phyloP scores from a whole-genome alignment of 1,139 yeast genomes.

The Magnusiomyces fungicola region DNA sequence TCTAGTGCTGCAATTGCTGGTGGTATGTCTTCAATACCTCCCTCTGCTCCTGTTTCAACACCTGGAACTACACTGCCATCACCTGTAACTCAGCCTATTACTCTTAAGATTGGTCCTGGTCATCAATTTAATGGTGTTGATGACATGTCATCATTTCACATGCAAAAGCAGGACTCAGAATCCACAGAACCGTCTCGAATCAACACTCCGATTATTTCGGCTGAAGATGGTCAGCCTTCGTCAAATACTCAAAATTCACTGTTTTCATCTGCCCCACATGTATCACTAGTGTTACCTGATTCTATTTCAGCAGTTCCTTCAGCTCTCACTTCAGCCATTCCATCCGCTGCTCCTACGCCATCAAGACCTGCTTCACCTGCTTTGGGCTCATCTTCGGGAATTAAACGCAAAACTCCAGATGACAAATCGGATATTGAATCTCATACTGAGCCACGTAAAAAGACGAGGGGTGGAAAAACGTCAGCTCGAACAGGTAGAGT shows the following conservation, averaged over 20 bases:
- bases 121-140: not conserved
- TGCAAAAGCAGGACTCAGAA: not conserved
- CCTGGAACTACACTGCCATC: constrained; percentile 10
- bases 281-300: not conserved
- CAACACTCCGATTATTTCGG: not conserved
- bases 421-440: not conserved
- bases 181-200: not conserved
- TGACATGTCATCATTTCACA: not conserved
- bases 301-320: not conserved
- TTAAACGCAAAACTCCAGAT: not conserved
- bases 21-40: not conserved
- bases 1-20: not conserved
- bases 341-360: constrained; percentile 3
- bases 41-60: constrained; percentile 1
- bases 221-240: not conserved
- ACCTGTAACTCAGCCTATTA: constrained; percentile 5
- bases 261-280: not conserved
- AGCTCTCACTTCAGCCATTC: not conserved
- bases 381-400: not conserved
- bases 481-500: not conserved
- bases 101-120: not conserved
- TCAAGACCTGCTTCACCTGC: constrained; percentile 12
- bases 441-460: constrained; percentile 1
- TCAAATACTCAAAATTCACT: not conserved
- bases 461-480: not conserved